Evolutionary conservation across 1,284 basidiomycete species (phyloP).

Genomic region (Meripilus lineatus): DNA sequence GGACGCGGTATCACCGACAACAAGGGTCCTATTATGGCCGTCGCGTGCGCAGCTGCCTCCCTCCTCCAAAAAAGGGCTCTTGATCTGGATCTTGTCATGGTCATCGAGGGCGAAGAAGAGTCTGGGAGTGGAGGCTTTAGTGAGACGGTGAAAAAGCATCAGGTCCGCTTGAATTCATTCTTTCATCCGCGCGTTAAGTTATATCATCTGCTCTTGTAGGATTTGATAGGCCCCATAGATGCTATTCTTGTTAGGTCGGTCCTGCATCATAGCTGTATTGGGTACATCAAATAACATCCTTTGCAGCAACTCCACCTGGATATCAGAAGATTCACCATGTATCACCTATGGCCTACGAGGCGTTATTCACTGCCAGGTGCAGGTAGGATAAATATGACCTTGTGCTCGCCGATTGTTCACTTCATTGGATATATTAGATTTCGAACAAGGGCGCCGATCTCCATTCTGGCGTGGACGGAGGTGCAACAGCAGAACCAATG

Average conservation of each 20-base stretch:
- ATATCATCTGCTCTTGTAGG: conserved; percentile 33
- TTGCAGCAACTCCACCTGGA: conserved; percentile 91
- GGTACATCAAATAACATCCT: background rate
- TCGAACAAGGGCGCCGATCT: conserved; percentile 67
- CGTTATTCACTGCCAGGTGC: conserved; percentile 80
- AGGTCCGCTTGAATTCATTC: conserved; percentile 41
- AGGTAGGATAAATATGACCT: too few relatives aligned
- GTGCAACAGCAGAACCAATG: conserved; percentile 86
- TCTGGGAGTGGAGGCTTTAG: conserved; percentile 84
- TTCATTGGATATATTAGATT: conserved; percentile 38
- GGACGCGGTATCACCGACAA: conserved; percentile 90
- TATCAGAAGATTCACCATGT: conserved; percentile 91
- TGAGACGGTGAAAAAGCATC: conserved; percentile 69
- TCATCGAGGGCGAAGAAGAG: conserved; percentile 97
- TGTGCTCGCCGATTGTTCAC: too few relatives aligned
- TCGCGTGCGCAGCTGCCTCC: conserved; percentile 85
- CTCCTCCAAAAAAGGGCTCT: conserved; percentile 71
- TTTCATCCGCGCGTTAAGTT: conserved; percentile 2
- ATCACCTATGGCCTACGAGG: conserved; percentile 94
- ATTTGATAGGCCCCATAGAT: conserved; percentile 79
- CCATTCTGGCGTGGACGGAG: conserved; percentile 93
- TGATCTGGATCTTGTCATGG: conserved; percentile 83
- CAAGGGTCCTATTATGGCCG: conserved; percentile 92
- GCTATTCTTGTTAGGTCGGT: conserved; percentile 77
- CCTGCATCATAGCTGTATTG: background rate